These are phyloP conservation scores for Pelargonium australe DNA, from an alignment of 441 rosid species.

Conservation along the genomic window DNA sequence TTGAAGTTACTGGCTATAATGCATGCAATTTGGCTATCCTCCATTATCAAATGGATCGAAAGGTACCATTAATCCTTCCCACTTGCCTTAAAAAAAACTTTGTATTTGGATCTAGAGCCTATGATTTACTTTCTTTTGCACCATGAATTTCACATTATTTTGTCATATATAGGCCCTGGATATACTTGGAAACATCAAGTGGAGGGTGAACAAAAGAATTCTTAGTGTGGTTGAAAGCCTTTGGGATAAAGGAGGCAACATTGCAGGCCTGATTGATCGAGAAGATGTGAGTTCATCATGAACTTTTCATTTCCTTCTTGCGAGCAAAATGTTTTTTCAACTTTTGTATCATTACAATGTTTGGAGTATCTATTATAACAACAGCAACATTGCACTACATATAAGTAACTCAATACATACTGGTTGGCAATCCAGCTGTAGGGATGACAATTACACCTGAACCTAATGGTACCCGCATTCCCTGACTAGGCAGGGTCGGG, in stretches of 20 bases:
- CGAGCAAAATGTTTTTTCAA: neutral
- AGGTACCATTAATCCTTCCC: neutral
- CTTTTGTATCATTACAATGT: neutral
- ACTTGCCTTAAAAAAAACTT: neutral
- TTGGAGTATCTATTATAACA: neutral
- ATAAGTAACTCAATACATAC: constrained; percentile 1
- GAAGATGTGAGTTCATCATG: constrained; percentile 63
- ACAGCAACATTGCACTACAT: neutral
- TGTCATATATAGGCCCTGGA: constrained; percentile 57
- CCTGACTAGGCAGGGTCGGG: too few relatives aligned
- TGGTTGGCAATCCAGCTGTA: neutral
- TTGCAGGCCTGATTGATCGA: constrained; percentile 77
- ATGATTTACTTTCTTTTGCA: constrained; percentile 8
- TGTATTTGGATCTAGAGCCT: neutral
- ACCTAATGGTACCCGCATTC: too few relatives aligned
- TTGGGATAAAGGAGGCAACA: constrained; percentile 83
- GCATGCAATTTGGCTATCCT: neutral
- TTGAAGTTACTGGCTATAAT: neutral
- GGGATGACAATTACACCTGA: too few relatives aligned
- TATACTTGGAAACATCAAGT: constrained; percentile 88
- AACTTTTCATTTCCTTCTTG: neutral
- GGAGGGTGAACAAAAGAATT: constrained; percentile 82
- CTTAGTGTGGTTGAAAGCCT: constrained; percentile 81
- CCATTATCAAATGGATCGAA: neutral
- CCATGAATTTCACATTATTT: constrained; percentile 20